phyloP scores from a whole-genome alignment of 169 alveolate species.

The Cryptosporidium baileyi region DNA sequence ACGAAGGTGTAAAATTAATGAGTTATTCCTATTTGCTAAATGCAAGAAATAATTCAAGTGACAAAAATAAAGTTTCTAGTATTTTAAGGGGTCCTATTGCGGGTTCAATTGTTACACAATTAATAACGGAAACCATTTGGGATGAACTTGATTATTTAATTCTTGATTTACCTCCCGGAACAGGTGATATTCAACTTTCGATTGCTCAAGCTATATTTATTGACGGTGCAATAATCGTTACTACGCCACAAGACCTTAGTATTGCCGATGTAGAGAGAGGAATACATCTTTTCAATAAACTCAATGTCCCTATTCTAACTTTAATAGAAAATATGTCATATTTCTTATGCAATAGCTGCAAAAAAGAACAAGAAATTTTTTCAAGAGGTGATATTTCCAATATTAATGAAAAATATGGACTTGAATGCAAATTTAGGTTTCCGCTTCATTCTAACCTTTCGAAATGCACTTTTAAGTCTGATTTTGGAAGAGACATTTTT shows the following conservation, averaged over 20 bases:
- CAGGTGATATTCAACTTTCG: constrained; percentile 97
- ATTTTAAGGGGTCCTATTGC: constrained; percentile 95
- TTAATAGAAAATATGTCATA: constrained; percentile 96
- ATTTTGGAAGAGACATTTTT: constrained; percentile 80
- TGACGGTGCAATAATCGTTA: constrained; percentile 92
- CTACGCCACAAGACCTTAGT: constrained; percentile 92
- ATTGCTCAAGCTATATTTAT: constrained; percentile 89
- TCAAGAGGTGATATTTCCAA: constrained; percentile 83
- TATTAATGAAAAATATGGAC: constrained; percentile 82
- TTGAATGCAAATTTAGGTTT: constrained; percentile 81
- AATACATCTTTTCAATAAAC: constrained; percentile 89
- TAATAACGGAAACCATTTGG: constrained; percentile 93
- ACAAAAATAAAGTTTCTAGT: constrained; percentile 5
- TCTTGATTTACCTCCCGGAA: constrained; percentile 99
- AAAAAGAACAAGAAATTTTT: constrained; percentile 85
- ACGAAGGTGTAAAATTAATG: constrained; percentile 89
- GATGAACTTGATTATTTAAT: constrained; percentile 96
- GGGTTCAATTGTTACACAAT: constrained; percentile 89
- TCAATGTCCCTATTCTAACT: constrained; percentile 90
- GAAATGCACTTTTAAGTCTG: constrained; percentile 72
- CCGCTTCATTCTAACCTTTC: constrained; percentile 82
- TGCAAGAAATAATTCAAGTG: constrained; percentile 39
- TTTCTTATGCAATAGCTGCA: constrained; percentile 89
- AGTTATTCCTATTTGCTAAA: constrained; percentile 74
- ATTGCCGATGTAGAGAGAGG: constrained; percentile 94